These are phyloP conservation scores for Paecilomyces fulvus DNA, from an alignment of 2,329 filamentous ascomycete genomes.

Conservation along the genomic window DNA sequence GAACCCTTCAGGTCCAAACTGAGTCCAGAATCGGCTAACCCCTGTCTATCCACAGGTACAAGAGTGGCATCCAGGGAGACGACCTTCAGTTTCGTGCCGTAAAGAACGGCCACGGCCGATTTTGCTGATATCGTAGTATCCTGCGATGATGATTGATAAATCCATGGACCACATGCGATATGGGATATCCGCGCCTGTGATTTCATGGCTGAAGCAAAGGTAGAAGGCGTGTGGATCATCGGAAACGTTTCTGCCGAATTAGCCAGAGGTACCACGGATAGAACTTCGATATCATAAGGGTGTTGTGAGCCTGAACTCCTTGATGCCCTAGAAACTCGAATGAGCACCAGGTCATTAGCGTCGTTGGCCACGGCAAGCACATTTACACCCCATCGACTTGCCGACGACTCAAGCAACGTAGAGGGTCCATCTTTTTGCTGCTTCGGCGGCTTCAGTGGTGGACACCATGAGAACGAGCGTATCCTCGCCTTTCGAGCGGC, in stretches of 20 bases:
- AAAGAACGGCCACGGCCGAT: constrained; percentile 19
- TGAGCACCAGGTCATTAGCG: constrained; percentile 26
- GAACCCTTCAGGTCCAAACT: constrained; percentile 6
- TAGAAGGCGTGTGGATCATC: constrained; percentile 15
- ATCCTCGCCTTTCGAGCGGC: constrained; percentile 24
- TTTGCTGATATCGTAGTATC: constrained; percentile 7
- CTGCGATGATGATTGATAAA: constrained; percentile 3
- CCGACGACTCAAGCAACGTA: not conserved
- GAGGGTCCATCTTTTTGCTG: not conserved
- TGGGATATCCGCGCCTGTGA: constrained; percentile 15
- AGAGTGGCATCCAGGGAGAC: constrained; percentile 15
- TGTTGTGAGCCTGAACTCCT: constrained; percentile 1
- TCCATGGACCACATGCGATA: constrained; percentile 28
- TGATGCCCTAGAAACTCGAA: constrained; percentile 15
- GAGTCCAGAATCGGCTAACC: constrained; percentile 1
- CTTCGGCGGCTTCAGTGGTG: constrained; percentile 18
- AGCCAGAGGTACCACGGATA: constrained; percentile 15
- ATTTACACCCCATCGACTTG: constrained; percentile 27
- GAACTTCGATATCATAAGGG: constrained; percentile 16
- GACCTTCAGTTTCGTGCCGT: constrained; percentile 20
- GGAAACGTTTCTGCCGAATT: constrained; percentile 7
- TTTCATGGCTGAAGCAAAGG: constrained; percentile 21
- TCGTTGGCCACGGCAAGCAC: constrained; percentile 32
- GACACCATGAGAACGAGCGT: constrained; percentile 36
- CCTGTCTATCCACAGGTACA: not conserved